phyloP scores from a whole-genome alignment of 148 eudicot genomes.

The Nepenthes mirabilis region DNA sequence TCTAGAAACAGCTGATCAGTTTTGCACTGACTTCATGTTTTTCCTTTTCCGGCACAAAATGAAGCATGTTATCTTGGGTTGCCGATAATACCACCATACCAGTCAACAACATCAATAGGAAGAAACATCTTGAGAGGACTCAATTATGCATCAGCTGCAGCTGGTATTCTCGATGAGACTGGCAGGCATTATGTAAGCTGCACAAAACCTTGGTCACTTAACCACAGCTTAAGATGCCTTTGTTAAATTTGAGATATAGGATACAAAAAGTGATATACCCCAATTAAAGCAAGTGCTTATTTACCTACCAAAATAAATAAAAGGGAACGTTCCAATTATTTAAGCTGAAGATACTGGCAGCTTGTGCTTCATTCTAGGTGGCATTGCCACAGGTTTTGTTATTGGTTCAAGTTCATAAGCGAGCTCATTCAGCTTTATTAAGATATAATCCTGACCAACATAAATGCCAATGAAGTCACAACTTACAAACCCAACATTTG shows the following conservation, averaged over 20 bases:
- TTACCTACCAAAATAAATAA: too few species aligned
- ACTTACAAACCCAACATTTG: constrained; percentile 4
- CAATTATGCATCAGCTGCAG: constrained; percentile 45
- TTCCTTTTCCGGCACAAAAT: not conserved
- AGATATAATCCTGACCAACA: too few species aligned
- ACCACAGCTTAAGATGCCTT: not conserved
- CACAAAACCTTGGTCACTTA: too few species aligned
- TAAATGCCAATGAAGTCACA: not conserved
- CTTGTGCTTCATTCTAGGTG: too few species aligned
- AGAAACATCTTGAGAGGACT: constrained; percentile 23
- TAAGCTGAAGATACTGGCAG: too few species aligned
- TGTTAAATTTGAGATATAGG: not conserved
- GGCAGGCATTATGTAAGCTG: constrained; percentile 36
- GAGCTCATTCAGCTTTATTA: not conserved
- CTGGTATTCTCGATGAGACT: constrained; percentile 35
- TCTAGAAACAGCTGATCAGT: too few species aligned
- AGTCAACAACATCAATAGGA: constrained; percentile 13
- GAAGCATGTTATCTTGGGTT: constrained; percentile 30
- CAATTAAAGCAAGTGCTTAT: too few species aligned
- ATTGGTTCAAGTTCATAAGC: too few species aligned
- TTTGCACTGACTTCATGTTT: not conserved
- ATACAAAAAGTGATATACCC: not conserved
- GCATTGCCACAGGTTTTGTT: too few species aligned
- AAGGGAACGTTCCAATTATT: too few species aligned
- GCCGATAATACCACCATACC: constrained; percentile 26